These are phyloP conservation scores for Monilinia laxa DNA, from an alignment of 2,329 filamentous ascomycete genomes.

Conservation along the genomic window DNA sequence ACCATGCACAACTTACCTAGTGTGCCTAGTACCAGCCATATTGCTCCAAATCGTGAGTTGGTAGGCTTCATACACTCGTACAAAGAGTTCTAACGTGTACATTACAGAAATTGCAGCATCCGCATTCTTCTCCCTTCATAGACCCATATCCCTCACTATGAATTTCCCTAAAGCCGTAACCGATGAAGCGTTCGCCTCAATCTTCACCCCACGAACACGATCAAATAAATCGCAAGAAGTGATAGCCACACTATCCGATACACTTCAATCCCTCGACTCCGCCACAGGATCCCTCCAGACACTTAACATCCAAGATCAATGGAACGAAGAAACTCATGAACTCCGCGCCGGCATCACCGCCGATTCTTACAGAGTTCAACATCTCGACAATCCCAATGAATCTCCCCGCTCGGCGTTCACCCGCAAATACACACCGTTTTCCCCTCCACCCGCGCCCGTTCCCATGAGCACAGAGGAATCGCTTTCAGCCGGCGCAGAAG, in stretches of 20 bases:
- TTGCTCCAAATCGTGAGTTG: slow-evolving; percentile 61
- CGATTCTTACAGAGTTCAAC: slow-evolving; percentile 50
- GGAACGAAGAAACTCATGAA: slow-evolving; percentile 38
- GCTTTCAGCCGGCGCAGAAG: slow-evolving; percentile 43
- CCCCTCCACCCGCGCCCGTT: slow-evolving; percentile 76
- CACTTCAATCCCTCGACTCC: slow-evolving; percentile 59
- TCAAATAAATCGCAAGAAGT: slow-evolving; percentile 55
- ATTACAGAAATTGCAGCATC: slow-evolving; percentile 77
- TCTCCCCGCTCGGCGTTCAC: slow-evolving; percentile 64
- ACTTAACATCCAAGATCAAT: slow-evolving; percentile 32
- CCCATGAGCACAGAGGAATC: slow-evolving; percentile 50
- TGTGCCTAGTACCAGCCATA: slow-evolving; percentile 72
- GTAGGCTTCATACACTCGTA: not conserved
- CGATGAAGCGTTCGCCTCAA: slow-evolving; percentile 75
- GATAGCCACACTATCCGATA: slow-evolving; percentile 63
- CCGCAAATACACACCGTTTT: slow-evolving; percentile 74
- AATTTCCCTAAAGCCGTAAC: slow-evolving; percentile 72
- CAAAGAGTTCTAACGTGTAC: not conserved
- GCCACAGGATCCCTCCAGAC: slow-evolving; percentile 47
- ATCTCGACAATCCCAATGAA: slow-evolving; percentile 52
- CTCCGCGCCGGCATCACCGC: slow-evolving; percentile 46
- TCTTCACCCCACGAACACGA: slow-evolving; percentile 65
- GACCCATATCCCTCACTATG: slow-evolving; percentile 85
- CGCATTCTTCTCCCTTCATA: slow-evolving; percentile 92
- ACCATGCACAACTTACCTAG: slow-evolving; percentile 62